Evolutionary conservation across 1,284 basidiomycete species (phyloP).

Genomic region (Schizophyllum commune): DNA sequence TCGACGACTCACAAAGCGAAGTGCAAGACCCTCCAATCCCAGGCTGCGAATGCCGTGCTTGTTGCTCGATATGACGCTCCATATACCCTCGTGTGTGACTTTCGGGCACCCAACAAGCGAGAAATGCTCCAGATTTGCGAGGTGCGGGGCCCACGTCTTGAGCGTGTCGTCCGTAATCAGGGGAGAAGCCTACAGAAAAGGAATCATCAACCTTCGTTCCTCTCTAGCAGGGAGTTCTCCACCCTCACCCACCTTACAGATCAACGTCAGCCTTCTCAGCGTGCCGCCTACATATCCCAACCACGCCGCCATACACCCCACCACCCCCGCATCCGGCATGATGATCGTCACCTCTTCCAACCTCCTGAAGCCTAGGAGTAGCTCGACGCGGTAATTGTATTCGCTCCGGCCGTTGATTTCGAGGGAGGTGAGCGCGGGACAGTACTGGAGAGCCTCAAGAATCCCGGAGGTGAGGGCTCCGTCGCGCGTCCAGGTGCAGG

Average conservation of each 20-base stretch:
- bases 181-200: slow-evolving; percentile 35
- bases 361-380: slow-evolving; percentile 40
- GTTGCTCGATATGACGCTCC: slow-evolving; percentile 36
- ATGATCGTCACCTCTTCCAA: slow-evolving; percentile 53
- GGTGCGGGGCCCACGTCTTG: slow-evolving; percentile 35
- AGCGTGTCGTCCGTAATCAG: slow-evolving; percentile 50
- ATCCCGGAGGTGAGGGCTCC: slow-evolving; percentile 55
- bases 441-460: slow-evolving; percentile 39
- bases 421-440: slow-evolving; percentile 38
- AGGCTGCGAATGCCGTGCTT: slow-evolving; percentile 38
- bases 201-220: no score
- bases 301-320: slow-evolving; percentile 45
- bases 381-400: slow-evolving; percentile 42
- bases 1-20: slow-evolving; percentile 42
- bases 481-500: slow-evolving; percentile 71
- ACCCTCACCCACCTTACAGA: slow-evolving; percentile 50
- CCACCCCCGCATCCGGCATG: slow-evolving; percentile 56
- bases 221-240: no score
- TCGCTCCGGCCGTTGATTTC: slow-evolving; percentile 63
- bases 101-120: slow-evolving; percentile 58
- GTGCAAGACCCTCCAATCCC: slow-evolving; percentile 58
- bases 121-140: slow-evolving; percentile 44
- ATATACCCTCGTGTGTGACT: slow-evolving; percentile 56
- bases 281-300: slow-evolving; percentile 31
- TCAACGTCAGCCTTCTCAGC: slow-evolving; percentile 48